phyloP scores from a whole-genome alignment of 768 basidiomycete species.

The Lactifluus pinguis region DNA sequence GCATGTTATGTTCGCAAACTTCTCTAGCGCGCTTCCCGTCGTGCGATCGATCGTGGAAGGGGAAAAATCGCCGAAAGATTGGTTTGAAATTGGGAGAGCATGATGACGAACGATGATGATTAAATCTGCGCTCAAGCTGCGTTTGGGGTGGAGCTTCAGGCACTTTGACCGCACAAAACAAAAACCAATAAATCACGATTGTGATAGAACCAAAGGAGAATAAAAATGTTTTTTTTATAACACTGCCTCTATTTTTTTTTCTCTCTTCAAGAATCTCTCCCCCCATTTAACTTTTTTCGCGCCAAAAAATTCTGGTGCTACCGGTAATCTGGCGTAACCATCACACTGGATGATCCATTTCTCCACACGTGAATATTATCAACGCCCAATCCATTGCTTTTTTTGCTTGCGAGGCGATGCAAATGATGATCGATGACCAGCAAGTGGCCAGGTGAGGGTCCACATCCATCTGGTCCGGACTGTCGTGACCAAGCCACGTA shows the following conservation, averaged over 20 bases:
- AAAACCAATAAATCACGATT: not conserved
- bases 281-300: no score
- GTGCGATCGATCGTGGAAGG: slow-evolving; percentile 68
- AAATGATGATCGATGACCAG: not conserved
- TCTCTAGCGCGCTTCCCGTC: slow-evolving; percentile 48
- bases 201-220: not conserved
- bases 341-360: not conserved
- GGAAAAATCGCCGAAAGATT: slow-evolving; percentile 47
- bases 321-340: not conserved
- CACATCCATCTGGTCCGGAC: not conserved
- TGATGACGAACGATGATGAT: not conserved
- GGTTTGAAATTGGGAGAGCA: slow-evolving; percentile 25
- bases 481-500: slow-evolving; percentile 4
- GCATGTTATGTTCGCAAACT: slow-evolving; percentile 72
- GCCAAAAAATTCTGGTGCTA: not conserved
- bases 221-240: not conserved
- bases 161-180: not conserved
- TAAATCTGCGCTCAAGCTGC: not conserved
- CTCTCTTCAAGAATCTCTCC: not conserved
- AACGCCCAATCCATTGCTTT: not conserved
- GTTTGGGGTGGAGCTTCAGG: no score
- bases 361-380: not conserved
- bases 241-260: not conserved
- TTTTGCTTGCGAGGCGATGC: not conserved
- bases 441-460: not conserved